A percentile compares a stretch with the other conserved stretches of the same genome.
Conservation (phyloP, 2,329 filamentous ascomycete genomes). For the Aspergillus felis region DNA sequence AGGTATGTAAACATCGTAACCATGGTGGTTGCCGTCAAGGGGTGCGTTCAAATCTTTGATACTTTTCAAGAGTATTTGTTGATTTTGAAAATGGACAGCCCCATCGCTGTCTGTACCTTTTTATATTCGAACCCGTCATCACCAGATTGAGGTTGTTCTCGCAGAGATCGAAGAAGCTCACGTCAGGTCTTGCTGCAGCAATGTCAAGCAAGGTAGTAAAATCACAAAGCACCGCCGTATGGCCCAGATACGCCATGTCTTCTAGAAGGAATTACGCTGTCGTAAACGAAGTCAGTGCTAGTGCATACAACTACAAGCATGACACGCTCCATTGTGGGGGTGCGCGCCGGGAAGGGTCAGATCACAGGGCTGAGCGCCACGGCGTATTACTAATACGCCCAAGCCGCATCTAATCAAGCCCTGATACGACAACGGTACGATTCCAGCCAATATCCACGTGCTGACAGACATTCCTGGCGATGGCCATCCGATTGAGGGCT, state of each 20-base stretch:
- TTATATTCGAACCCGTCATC: neutral
- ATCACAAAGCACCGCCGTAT: neutral
- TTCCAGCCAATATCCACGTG: neutral
- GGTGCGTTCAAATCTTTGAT: neutral
- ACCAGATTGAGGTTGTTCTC: neutral
- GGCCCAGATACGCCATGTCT: neutral
- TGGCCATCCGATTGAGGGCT: neutral
- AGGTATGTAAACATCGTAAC: conserved; percentile 1
- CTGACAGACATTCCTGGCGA: neutral
- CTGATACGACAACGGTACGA: neutral
- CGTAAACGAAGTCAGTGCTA: neutral
- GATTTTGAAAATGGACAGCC: neutral
- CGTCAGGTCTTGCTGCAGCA: neutral
- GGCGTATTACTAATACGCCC: conserved; percentile 21
- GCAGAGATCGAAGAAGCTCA: neutral
- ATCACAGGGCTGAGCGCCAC: too few relatives aligned
- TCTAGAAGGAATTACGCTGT: neutral
- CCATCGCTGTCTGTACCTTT: neutral
- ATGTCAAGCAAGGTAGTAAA: neutral
- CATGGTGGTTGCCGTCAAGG: neutral
- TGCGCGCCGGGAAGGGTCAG: too few relatives aligned
- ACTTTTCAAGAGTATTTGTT: neutral
- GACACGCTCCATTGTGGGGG: neutral
- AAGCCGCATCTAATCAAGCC: neutral
- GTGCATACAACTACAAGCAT: neutral